These are phyloP conservation scores for Coccomyxa sp. DNA, from an alignment of 139 green algal genomes.

Conservation along the genomic window DNA sequence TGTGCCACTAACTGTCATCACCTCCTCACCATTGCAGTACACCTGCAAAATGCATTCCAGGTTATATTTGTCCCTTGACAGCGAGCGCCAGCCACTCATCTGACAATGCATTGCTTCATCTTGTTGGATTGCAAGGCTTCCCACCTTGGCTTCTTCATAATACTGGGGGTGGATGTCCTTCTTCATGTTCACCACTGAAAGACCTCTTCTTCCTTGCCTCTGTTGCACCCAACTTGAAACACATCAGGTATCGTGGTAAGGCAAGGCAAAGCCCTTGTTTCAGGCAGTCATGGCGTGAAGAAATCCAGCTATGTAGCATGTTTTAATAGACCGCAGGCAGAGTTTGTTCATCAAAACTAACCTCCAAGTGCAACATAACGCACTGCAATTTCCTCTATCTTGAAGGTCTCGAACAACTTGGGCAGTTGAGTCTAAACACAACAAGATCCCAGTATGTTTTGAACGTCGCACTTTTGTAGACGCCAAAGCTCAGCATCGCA, in stretches of 20 bases:
- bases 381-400: background rate
- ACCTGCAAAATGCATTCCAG: slow-evolving; percentile 41
- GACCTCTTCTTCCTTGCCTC: background rate
- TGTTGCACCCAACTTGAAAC: background rate
- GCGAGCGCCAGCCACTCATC: background rate
- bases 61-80: background rate
- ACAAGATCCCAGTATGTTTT: background rate
- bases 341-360: background rate
- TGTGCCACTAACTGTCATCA: slow-evolving; percentile 84
- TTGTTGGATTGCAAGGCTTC: background rate
- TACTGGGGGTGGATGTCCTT: slow-evolving; percentile 17
- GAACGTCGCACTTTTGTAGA: background rate
- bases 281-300: too few species aligned
- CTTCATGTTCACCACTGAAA: slow-evolving; percentile 5
- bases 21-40: slow-evolving; percentile 96
- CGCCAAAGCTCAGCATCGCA: background rate
- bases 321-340: too few species aligned
- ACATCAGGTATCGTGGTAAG: background rate
- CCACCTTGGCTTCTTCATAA: slow-evolving; percentile 11
- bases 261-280: background rate
- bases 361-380: background rate
- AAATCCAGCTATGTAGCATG: too few species aligned
- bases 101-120: background rate
- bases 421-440: background rate
- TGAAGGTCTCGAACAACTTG: background rate